phyloP scores from a whole-genome alignment of 106 monocot genomes.

The Dioscorea zingiberensis region DNA sequence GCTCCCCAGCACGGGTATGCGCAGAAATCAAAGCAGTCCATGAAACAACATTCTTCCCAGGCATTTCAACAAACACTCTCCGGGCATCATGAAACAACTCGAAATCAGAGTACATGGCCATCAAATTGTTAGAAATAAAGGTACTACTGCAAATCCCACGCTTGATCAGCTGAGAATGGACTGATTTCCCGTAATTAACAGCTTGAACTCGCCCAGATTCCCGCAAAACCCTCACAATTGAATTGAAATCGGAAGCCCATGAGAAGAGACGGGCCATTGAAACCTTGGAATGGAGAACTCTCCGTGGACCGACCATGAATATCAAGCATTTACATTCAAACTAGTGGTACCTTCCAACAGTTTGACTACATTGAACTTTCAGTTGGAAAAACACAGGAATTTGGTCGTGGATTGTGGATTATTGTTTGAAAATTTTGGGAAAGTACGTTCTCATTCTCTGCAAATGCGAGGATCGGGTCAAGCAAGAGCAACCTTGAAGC shows the following conservation, averaged over 20 bases:
- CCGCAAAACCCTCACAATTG: conserved; percentile 29
- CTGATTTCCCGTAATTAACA: conserved; percentile 17
- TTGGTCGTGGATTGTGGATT: too few relatives aligned
- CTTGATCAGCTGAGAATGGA: conserved; percentile 52
- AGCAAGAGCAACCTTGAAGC: too few relatives aligned
- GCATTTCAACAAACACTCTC: conserved; percentile 62
- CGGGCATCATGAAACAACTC: conserved; percentile 26
- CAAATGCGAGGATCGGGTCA: too few relatives aligned
- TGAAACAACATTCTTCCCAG: conserved; percentile 49
- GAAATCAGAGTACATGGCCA: conserved; percentile 39
- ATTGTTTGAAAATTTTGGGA: too few relatives aligned
- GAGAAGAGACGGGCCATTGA: not conserved
- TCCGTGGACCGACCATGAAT: too few relatives aligned
- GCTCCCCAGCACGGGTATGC: conserved; percentile 32
- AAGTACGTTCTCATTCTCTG: too few relatives aligned
- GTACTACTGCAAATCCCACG: conserved; percentile 23
- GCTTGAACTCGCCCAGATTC: conserved; percentile 8
- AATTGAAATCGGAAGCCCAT: conserved; percentile 10
- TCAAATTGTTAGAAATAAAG: conserved; percentile 60
- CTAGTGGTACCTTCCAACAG: too few relatives aligned
- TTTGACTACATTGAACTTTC: not conserved
- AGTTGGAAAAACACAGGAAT: too few relatives aligned
- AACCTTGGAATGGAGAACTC: too few relatives aligned
- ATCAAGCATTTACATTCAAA: too few relatives aligned
- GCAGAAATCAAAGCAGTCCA: conserved; percentile 71